Conservation (phyloP, 768 basidiomycete genomes). For the Termitomyces sp. region DNA sequence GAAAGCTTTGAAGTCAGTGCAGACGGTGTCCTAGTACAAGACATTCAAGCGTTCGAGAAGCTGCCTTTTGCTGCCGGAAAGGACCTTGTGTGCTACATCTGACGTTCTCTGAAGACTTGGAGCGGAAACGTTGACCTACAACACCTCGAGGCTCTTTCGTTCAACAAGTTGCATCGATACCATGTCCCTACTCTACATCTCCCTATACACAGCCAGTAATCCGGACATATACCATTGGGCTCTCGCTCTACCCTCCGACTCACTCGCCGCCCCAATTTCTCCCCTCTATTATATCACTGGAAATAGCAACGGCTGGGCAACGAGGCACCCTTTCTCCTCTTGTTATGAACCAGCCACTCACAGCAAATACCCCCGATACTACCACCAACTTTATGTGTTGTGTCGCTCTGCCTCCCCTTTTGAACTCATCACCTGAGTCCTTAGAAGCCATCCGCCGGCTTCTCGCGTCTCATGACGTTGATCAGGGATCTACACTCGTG, state of each 20-base stretch:
- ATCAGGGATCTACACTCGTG: background rate
- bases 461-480: background rate
- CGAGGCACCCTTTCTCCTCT: constrained; percentile 2
- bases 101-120: too few species aligned
- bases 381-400: background rate
- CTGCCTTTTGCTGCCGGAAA: constrained; percentile 45
- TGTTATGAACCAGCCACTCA: background rate
- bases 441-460: background rate
- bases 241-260: background rate
- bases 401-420: background rate
- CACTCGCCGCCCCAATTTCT: background rate
- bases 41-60: constrained; percentile 67
- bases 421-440: background rate
- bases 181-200: background rate
- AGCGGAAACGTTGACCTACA: too few species aligned
- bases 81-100: background rate
- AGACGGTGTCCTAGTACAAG: constrained; percentile 72
- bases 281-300: constrained; percentile 5
- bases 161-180: too few species aligned
- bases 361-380: background rate
- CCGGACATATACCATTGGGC: background rate
- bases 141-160: too few species aligned
- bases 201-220: background rate
- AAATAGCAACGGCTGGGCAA: constrained; percentile 2
- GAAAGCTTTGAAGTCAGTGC: constrained; percentile 87